These are phyloP conservation scores for Dipodascopsis tothii DNA, from an alignment of 805 yeast genomes.

Conservation along the genomic window DNA sequence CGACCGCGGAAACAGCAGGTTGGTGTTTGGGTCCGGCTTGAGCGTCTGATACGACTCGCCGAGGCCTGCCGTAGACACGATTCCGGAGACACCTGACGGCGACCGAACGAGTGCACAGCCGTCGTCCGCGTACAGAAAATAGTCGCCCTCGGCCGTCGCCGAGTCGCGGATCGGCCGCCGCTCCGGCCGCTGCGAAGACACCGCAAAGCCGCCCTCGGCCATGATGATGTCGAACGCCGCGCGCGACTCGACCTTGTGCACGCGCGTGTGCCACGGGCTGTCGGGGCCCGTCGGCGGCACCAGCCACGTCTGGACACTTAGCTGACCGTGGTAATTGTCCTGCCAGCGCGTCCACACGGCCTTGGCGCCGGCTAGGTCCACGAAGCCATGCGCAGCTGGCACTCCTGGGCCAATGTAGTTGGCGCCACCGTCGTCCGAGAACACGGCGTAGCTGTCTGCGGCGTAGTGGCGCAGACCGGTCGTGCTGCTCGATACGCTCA, in stretches of 20 bases:
- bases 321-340: conserved; percentile 15
- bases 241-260: conserved; percentile 16
- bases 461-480: conserved; percentile 12
- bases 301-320: conserved; percentile 23
- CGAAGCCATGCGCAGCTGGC: conserved; percentile 15
- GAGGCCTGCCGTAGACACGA: neutral
- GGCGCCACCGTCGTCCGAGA: conserved; percentile 21
- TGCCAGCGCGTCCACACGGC: conserved; percentile 20
- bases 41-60: neutral
- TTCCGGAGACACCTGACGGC: conserved; percentile 5
- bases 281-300: conserved; percentile 12
- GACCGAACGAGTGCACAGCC: conserved; percentile 6
- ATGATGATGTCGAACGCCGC: conserved; percentile 4
- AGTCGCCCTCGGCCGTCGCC: neutral
- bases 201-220: conserved; percentile 22
- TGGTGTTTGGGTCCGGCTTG: conserved; percentile 8
- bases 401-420: conserved; percentile 7
- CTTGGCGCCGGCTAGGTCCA: conserved; percentile 2
- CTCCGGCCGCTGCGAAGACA: neutral
- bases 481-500: conserved; percentile 19
- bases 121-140: conserved; percentile 3
- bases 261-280: conserved; percentile 22
- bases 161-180: conserved; percentile 2
- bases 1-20: conserved; percentile 6
- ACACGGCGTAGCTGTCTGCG: conserved; percentile 23